Conservation (phyloP, 352 stramenopile species). For the Pythium aristosporum region DNA sequence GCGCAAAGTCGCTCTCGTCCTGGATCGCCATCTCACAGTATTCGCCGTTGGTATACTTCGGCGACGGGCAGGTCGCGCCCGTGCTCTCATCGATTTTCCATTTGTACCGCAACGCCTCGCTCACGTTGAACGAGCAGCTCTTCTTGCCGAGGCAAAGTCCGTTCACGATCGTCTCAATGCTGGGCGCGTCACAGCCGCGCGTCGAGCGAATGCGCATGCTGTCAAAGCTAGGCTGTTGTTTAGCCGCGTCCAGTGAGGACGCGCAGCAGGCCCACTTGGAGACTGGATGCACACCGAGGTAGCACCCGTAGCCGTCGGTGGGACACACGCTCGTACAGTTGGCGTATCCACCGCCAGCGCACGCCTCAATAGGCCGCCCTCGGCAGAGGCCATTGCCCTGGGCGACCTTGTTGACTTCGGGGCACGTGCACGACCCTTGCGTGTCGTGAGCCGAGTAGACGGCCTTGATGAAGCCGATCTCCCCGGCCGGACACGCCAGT, state of each 20-base stretch:
- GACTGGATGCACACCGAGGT: slow-evolving; percentile 62
- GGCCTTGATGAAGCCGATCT: slow-evolving; percentile 78
- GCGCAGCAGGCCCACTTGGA: slow-evolving; percentile 67
- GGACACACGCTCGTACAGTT: slow-evolving; percentile 44
- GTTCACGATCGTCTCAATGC: slow-evolving; percentile 63
- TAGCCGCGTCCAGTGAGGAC: slow-evolving; percentile 32
- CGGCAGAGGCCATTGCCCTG: slow-evolving; percentile 56
- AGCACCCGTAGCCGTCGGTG: slow-evolving; percentile 51
- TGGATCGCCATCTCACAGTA: slow-evolving; percentile 47
- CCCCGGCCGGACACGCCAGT: slow-evolving; percentile 60
- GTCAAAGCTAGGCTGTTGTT: slow-evolving; percentile 41
- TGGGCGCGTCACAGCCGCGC: slow-evolving; percentile 38
- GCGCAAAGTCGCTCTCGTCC: slow-evolving; percentile 57
- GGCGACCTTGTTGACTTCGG: slow-evolving; percentile 62
- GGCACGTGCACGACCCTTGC: slow-evolving; percentile 66
- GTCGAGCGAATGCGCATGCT: slow-evolving; percentile 54
- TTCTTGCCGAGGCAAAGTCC: slow-evolving; percentile 70
- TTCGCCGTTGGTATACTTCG: slow-evolving; percentile 30
- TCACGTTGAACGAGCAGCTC: slow-evolving; percentile 66
- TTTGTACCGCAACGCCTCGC: slow-evolving; percentile 47
- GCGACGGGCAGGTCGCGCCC: slow-evolving; percentile 35
- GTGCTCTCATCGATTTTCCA: slow-evolving; percentile 54
- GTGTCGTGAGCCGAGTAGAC: slow-evolving; percentile 65
- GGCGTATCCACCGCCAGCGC: neutral
- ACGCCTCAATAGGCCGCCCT: slow-evolving; percentile 28